Percentiles rank a stretch among this genome's conserved stretches.
phyloP scores from a whole-genome alignment of 2,329 filamentous ascomycete species.

The Fusarium sp. region DNA sequence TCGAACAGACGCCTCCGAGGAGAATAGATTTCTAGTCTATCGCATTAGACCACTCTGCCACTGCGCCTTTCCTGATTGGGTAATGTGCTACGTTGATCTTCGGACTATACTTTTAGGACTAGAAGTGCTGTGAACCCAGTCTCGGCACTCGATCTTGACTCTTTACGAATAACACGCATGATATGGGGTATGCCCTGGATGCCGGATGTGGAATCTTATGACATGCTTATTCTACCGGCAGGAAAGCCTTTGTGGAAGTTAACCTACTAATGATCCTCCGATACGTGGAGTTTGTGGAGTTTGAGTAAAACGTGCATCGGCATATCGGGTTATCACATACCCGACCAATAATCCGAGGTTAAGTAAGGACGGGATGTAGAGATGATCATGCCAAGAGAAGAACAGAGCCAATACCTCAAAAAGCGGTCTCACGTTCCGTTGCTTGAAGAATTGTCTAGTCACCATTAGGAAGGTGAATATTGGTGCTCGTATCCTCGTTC shows the following conservation, averaged over 20 bases:
- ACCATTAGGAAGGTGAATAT: constrained; percentile 1
- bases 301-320: neutral
- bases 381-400: too few species aligned
- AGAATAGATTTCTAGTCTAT: constrained; percentile 38
- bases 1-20: constrained; percentile 34
- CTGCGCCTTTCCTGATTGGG: constrained; percentile 27
- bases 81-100: accelerated
- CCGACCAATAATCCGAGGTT: neutral
- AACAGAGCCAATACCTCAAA: too few species aligned
- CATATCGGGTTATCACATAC: neutral
- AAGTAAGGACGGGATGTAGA: too few species aligned
- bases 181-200: too few species aligned
- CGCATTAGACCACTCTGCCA: constrained; percentile 36
- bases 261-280: too few species aligned
- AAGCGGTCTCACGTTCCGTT: too few species aligned
- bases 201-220: too few species aligned
- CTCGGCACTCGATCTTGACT: neutral
- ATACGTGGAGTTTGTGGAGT: too few species aligned
- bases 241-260: too few species aligned
- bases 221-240: too few species aligned
- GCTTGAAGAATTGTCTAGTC: neutral
- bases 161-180: too few species aligned
- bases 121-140: neutral
- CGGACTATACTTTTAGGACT: accelerated
- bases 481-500: neutral